These are phyloP conservation scores for Mytilinidion resinicola DNA, from an alignment of 495 filamentous ascomycete species.

Conservation along the genomic window DNA sequence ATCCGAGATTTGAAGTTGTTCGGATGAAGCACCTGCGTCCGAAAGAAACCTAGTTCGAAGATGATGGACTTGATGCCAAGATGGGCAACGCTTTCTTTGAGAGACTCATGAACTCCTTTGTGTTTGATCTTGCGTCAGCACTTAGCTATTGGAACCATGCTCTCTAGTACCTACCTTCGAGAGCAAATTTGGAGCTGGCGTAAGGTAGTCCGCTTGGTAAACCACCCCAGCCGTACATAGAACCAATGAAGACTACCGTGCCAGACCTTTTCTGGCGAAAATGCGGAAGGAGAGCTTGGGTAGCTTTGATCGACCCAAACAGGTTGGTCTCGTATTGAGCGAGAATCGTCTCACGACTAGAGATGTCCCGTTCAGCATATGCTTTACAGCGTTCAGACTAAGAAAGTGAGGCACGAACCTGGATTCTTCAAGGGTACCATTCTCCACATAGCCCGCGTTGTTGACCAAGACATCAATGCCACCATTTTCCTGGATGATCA, in stretches of 20 bases:
- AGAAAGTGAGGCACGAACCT: conserved; percentile 11
- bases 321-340: conserved; percentile 31
- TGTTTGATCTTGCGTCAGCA: background rate
- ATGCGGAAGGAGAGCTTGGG: conserved; percentile 23
- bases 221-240: conserved; percentile 17
- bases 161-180: conserved; percentile 25
- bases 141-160: background rate
- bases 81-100: conserved; percentile 5
- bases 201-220: conserved; percentile 14
- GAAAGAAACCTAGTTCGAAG: conserved; percentile 22
- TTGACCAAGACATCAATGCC: conserved; percentile 27
- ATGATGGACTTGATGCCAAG: conserved; percentile 15
- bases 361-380: background rate
- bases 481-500: conserved; percentile 13
- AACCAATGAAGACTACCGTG: conserved; percentile 27
- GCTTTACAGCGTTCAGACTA: background rate
- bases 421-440: conserved; percentile 23
- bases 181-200: conserved; percentile 26
- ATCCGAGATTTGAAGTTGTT: conserved; percentile 4
- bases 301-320: conserved; percentile 26
- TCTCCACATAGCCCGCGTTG: conserved; percentile 28
- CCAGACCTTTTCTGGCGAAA: conserved; percentile 24
- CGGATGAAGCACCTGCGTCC: conserved; percentile 15
- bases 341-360: conserved; percentile 16
- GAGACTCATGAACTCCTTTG: background rate